These are phyloP conservation scores for Coemansia sp. DNA, from an alignment of 192 early-diverging fungal species.

Conservation along the genomic window DNA sequence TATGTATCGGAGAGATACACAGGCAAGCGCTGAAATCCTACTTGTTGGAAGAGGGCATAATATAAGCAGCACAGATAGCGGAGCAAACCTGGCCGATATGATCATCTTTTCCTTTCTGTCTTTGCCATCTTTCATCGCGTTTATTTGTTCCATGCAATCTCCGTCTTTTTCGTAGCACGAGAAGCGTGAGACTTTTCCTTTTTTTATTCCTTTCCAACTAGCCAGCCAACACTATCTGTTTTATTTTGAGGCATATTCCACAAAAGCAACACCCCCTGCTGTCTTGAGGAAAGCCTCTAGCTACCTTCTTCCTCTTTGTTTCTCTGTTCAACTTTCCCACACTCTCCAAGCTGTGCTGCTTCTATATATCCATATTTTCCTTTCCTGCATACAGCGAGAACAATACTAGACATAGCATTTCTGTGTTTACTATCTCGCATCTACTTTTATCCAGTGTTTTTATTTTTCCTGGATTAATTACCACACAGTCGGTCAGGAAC, in stretches of 20 bases:
- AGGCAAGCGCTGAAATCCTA: not conserved
- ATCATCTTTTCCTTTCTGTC: not conserved
- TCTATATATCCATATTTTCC: not conserved
- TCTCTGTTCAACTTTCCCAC: conserved; percentile 10
- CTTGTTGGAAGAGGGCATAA: not conserved
- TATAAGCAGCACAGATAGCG: not conserved
- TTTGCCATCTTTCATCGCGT: not conserved
- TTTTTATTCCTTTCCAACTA: not conserved
- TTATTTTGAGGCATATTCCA: not conserved
- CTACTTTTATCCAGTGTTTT: not conserved
- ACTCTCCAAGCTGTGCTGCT: not conserved
- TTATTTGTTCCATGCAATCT: not conserved
- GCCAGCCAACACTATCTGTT: not conserved
- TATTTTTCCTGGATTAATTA: not conserved
- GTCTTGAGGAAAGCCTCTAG: not conserved
- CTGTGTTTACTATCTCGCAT: conserved; percentile 3
- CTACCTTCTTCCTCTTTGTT: not conserved
- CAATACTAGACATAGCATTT: not conserved
- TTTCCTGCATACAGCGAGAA: not conserved
- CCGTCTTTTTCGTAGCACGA: conserved; percentile 7
- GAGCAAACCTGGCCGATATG: not conserved
- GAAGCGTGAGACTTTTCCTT: conserved; percentile 41
- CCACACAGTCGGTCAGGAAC: not conserved
- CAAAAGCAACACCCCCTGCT: conserved; percentile 8
- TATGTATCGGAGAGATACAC: conserved; percentile 3